A percentile compares a stretch with the other conserved stretches of the same genome.
phyloP scores from a whole-genome alignment of 768 basidiomycete genomes.

The Rhizopogon rudus region DNA sequence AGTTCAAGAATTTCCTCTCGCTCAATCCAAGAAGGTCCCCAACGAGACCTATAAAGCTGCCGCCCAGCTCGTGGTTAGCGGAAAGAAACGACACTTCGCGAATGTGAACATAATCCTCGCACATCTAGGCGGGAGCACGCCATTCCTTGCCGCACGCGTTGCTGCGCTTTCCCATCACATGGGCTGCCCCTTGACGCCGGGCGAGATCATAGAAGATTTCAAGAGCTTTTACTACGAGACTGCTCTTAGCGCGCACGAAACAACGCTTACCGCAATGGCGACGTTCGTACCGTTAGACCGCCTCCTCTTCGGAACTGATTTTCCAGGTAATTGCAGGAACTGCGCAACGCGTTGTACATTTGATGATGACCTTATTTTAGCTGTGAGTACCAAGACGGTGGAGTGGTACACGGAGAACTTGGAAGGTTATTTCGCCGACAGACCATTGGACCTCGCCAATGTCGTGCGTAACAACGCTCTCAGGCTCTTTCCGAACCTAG shows the following conservation, averaged over 20 bases:
- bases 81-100: slow-evolving; percentile 58
- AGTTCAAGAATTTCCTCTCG: slow-evolving; percentile 2
- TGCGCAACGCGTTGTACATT: neutral
- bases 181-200: slow-evolving; percentile 59
- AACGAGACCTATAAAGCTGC: slow-evolving; percentile 83
- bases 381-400: slow-evolving; percentile 50
- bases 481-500: slow-evolving; percentile 42
- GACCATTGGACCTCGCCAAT: slow-evolving; percentile 33
- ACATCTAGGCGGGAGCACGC: slow-evolving; percentile 69
- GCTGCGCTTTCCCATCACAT: slow-evolving; percentile 64
- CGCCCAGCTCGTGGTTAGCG: slow-evolving; percentile 70
- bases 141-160: slow-evolving; percentile 62
- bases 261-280: slow-evolving; percentile 47
- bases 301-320: slow-evolving; percentile 71
- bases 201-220: slow-evolving; percentile 68
- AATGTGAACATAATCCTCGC: slow-evolving; percentile 63
- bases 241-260: slow-evolving; percentile 55
- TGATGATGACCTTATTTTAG: slow-evolving; percentile 27
- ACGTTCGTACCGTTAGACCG: slow-evolving; percentile 44
- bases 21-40: slow-evolving; percentile 47
- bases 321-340: slow-evolving; percentile 49
- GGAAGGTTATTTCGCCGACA: slow-evolving; percentile 40
- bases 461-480: slow-evolving; percentile 49
- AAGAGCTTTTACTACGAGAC: slow-evolving; percentile 71
- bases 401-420: slow-evolving; percentile 59